Conservation (phyloP, 257 asterid genomes). For the Solanum virginianum region DNA sequence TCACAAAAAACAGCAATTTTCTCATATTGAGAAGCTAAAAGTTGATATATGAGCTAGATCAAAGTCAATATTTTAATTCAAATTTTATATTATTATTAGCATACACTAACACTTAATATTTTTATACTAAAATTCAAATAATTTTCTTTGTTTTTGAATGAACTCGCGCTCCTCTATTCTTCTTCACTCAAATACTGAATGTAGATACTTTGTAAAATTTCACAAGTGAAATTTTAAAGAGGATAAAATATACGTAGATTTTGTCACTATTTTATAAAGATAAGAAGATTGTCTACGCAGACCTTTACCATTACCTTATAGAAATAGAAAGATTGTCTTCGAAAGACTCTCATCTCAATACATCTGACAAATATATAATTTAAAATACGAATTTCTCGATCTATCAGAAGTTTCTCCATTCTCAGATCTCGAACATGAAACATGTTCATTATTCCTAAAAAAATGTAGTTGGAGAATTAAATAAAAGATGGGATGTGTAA, state of each 20-base stretch:
- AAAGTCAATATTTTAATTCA: too few relatives aligned
- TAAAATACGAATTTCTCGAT: accelerated
- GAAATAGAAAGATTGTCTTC: accelerated
- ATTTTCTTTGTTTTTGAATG: too few relatives aligned
- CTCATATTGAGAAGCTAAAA: too few relatives aligned
- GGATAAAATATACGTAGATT: too few relatives aligned
- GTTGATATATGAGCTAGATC: too few relatives aligned
- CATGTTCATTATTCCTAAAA: background rate
- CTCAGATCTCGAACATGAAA: background rate
- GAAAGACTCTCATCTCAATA: accelerated
- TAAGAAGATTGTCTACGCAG: accelerated
- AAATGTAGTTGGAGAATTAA: background rate
- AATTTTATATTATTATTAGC: too few relatives aligned
- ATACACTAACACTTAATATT: too few relatives aligned
- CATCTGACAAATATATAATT: background rate
- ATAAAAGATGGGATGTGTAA: background rate
- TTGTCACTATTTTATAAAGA: too few relatives aligned
- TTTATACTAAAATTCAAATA: too few relatives aligned
- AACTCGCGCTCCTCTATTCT: background rate
- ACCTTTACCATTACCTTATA: too few relatives aligned
- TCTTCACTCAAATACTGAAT: accelerated
- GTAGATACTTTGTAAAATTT: background rate
- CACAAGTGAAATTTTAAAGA: too few relatives aligned
- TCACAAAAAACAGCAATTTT: too few relatives aligned
- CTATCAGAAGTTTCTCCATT: accelerated